Evolutionary conservation across 805 yeast genomes (phyloP).

Genomic region (Metschnikowia baotianmanensis): DNA sequence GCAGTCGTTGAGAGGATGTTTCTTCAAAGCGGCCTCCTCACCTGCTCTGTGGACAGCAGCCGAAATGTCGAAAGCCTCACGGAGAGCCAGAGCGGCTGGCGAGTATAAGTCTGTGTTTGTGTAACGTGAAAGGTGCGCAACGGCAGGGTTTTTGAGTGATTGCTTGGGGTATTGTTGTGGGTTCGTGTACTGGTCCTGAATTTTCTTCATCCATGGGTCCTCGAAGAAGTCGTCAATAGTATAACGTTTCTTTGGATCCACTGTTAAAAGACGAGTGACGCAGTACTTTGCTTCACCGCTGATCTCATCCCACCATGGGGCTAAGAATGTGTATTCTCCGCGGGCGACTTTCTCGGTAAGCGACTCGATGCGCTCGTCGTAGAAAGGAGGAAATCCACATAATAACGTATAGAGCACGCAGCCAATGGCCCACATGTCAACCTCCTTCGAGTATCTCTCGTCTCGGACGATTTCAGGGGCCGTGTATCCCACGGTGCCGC

Average conservation of each 20-base stretch:
- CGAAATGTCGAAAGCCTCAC: slow-evolving; percentile 83
- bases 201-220: slow-evolving; percentile 62
- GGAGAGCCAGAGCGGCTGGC: slow-evolving; percentile 76
- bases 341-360: slow-evolving; percentile 65
- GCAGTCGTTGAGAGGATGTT: slow-evolving; percentile 18
- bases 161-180: slow-evolving; percentile 8
- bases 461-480: slow-evolving; percentile 62
- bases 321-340: slow-evolving; percentile 70
- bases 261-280: slow-evolving; percentile 62
- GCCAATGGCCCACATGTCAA: slow-evolving; percentile 74
- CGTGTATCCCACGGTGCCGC: slow-evolving; percentile 75
- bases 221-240: slow-evolving; percentile 62
- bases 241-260: slow-evolving; percentile 66
- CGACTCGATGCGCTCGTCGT: slow-evolving; percentile 62
- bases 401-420: slow-evolving; percentile 66
- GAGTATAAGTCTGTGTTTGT: slow-evolving; percentile 43
- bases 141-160: slow-evolving; percentile 2
- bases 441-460: slow-evolving; percentile 62
- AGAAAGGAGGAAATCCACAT: slow-evolving; percentile 75
- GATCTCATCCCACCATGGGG: slow-evolving; percentile 91
- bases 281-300: slow-evolving; percentile 66
- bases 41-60: slow-evolving; percentile 83
- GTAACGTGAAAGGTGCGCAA: slow-evolving; percentile 12
- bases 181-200: slow-evolving; percentile 11
- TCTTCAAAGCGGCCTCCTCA: slow-evolving; percentile 51